Evolutionary conservation across 352 stramenopile species (phyloP).

Genomic region (Stramenopiles sp.): DNA sequence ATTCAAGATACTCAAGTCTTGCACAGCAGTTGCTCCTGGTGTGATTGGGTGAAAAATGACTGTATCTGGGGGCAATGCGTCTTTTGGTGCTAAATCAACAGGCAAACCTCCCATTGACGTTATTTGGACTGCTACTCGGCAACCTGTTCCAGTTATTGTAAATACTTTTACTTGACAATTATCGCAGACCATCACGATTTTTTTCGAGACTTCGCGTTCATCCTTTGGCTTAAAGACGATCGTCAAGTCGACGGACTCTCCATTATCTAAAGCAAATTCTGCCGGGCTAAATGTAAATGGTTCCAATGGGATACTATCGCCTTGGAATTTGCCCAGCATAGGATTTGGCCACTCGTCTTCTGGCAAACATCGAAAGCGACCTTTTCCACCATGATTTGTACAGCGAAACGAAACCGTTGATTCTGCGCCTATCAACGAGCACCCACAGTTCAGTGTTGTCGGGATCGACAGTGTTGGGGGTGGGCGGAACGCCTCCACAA

Average conservation of each 20-base stretch:
- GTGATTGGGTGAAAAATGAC: too few species aligned
- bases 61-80: too few species aligned
- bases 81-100: too few species aligned
- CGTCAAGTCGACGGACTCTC: not conserved
- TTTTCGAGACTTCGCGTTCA: not conserved
- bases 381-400: constrained; percentile 21
- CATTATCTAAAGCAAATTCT: constrained; percentile 7
- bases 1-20: too few species aligned
- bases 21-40: too few species aligned
- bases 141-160: constrained; percentile 3
- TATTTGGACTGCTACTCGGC: too few species aligned
- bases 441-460: constrained; percentile 19
- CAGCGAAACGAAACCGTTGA: constrained; percentile 14
- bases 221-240: constrained; percentile 13
- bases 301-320: constrained; percentile 1
- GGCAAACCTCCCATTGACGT: too few species aligned
- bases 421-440: constrained; percentile 21
- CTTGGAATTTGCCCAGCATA: not conserved
- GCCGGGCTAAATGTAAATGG: constrained; percentile 14
- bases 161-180: constrained; percentile 11
- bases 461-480: constrained; percentile 22
- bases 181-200: constrained; percentile 16
- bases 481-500: constrained; percentile 16
- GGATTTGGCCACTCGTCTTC: not conserved
- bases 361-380: constrained; percentile 19